These are phyloP conservation scores for Podaxis sp. DNA, from an alignment of 768 basidiomycete genomes.

Conservation along the genomic window DNA sequence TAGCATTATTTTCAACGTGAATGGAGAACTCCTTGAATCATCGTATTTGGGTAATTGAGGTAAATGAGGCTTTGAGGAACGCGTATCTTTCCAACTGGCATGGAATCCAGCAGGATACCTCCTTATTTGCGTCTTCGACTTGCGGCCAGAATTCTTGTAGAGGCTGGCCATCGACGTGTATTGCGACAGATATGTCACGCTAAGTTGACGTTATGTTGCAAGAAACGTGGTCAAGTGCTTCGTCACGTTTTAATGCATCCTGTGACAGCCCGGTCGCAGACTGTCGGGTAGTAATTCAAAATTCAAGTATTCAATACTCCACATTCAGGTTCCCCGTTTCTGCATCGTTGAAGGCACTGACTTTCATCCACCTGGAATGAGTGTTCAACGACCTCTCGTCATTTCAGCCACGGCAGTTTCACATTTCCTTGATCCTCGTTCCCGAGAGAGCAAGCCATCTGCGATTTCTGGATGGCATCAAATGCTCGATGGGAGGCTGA, in stretches of 20 bases:
- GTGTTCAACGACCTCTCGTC: too few species aligned
- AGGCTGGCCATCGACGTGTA: slow-evolving; percentile 1
- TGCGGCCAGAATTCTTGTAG: neutral
- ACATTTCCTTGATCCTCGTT: too few species aligned
- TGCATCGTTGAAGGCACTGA: too few species aligned
- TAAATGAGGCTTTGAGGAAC: neutral
- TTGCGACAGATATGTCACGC: neutral
- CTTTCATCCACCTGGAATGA: too few species aligned
- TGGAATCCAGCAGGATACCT: neutral
- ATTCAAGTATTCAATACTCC: too few species aligned
- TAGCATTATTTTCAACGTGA: neutral
- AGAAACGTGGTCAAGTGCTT: neutral
- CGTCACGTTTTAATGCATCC: neutral
- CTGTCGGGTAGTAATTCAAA: too few species aligned
- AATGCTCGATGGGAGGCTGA: too few species aligned
- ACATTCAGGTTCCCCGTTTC: too few species aligned
- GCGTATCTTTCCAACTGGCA: neutral
- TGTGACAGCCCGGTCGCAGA: neutral
- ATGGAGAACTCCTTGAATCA: neutral
- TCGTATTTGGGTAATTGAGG: neutral
- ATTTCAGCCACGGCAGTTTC: too few species aligned
- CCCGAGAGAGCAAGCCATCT: too few species aligned
- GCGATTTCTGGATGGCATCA: too few species aligned
- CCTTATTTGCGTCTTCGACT: neutral
- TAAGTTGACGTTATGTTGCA: neutral